Conservation (phyloP, 768 basidiomycete genomes). For the Termitomyces sp. region DNA sequence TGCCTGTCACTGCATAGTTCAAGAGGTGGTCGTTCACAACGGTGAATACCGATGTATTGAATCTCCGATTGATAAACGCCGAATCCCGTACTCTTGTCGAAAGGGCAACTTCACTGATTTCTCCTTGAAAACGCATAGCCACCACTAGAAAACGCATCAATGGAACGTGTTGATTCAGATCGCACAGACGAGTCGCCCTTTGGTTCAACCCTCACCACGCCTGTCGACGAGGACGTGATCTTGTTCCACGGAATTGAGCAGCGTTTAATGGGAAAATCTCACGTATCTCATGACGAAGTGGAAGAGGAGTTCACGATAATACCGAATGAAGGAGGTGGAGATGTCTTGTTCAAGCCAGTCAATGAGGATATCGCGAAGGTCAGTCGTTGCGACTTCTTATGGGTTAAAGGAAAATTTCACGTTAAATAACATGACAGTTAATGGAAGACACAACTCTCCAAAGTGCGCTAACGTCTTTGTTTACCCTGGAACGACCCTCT, state of each 20-base stretch:
- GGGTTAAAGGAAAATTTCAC: not conserved
- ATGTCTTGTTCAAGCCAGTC: not conserved
- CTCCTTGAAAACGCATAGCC: not conserved
- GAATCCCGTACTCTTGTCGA: not conserved
- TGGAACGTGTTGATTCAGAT: slow-evolving; percentile 27
- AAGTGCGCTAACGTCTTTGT: not conserved
- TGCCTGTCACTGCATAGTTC: too few species aligned
- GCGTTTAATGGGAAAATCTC: slow-evolving; percentile 5
- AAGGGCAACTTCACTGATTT: not conserved
- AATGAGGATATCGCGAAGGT: slow-evolving; percentile 1
- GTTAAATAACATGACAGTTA: not conserved
- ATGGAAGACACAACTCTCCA: not conserved
- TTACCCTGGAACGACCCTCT: not conserved
- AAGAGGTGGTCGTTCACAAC: too few species aligned
- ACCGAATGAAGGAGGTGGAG: not conserved
- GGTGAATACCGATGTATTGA: too few species aligned
- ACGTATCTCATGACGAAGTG: not conserved
- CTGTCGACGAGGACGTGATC: slow-evolving; percentile 28
- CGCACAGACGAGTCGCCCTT: slow-evolving; percentile 38
- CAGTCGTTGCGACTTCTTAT: not conserved
- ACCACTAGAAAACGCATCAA: not conserved
- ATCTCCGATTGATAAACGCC: too few species aligned
- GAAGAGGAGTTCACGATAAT: not conserved
- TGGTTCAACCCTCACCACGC: slow-evolving; percentile 34
- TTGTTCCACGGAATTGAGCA: slow-evolving; percentile 11